These are phyloP conservation scores for Vitis labrusca DNA, from an alignment of 164 flowering plant genomes.

Conservation along the genomic window DNA sequence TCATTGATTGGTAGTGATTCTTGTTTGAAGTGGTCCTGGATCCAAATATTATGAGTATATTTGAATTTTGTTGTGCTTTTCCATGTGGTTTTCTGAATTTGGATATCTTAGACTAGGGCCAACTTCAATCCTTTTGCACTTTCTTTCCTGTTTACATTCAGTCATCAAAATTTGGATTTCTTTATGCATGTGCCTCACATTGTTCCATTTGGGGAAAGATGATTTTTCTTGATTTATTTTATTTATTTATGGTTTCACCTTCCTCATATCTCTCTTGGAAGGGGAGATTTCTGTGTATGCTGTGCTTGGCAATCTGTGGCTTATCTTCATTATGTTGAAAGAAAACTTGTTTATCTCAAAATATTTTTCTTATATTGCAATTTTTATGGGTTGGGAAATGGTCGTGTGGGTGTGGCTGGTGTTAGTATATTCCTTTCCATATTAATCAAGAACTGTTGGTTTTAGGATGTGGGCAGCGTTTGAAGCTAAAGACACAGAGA, in stretches of 20 bases:
- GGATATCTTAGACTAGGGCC: background rate
- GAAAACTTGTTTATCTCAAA: background rate
- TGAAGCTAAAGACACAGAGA: slow-evolving; percentile 22
- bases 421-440: background rate
- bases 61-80: background rate
- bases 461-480: slow-evolving; percentile 52
- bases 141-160: background rate
- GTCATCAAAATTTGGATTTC: too few species aligned
- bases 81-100: background rate
- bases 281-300: too few species aligned
- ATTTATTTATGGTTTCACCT: too few species aligned
- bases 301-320: too few species aligned
- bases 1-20: too few species aligned
- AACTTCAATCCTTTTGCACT: background rate
- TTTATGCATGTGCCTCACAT: too few species aligned
- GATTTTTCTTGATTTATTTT: background rate
- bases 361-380: background rate
- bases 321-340: background rate
- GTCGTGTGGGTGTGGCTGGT: background rate
- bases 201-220: background rate
- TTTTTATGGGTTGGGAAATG: background rate
- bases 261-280: too few species aligned
- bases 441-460: slow-evolving; percentile 4
- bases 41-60: background rate
- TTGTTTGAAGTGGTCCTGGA: too few species aligned